These are phyloP conservation scores for Hansenula anomala DNA, from an alignment of 1,139 yeast species.

Conservation along the genomic window DNA sequence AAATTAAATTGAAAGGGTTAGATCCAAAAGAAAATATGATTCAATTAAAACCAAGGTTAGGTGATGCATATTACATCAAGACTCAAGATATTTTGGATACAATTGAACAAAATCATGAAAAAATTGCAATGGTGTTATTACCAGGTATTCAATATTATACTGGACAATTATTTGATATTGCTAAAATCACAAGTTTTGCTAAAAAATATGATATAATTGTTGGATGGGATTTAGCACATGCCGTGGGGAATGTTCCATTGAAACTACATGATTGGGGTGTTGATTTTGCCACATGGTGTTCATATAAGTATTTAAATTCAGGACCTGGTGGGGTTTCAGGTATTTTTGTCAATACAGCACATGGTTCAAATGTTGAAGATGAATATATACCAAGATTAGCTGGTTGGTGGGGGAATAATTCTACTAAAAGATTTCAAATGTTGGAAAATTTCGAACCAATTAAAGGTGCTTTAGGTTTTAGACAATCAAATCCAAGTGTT, in stretches of 20 bases:
- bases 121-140: conserved; percentile 68
- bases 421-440: conserved; percentile 72
- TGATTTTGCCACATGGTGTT: conserved; percentile 94
- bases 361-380: conserved; percentile 30
- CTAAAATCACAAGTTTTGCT: conserved; percentile 57
- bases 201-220: conserved; percentile 50
- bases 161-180: conserved; percentile 80
- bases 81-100: conserved; percentile 58
- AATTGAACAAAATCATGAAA: conserved; percentile 56
- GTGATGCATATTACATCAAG: conserved; percentile 49
- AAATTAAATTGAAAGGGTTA: conserved; percentile 57
- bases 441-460: conserved; percentile 74
- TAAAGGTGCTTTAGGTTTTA: conserved; percentile 75
- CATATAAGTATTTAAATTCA: conserved; percentile 83
- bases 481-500: conserved; percentile 92
- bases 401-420: conserved; percentile 97
- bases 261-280: conserved; percentile 81
- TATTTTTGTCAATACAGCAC: conserved; percentile 59
- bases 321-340: conserved; percentile 96
- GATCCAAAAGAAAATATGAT: conserved; percentile 54
- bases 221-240: conserved; percentile 97
- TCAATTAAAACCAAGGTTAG: conserved; percentile 54
- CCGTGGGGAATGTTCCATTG: conserved; percentile 80
- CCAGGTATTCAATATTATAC: conserved; percentile 93
- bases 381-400: conserved; percentile 65